A percentile compares a stretch with the other conserved stretches of the same genome.
Conservation (phyloP, 1,284 basidiomycete species). For the Boletellus deceptivus region DNA sequence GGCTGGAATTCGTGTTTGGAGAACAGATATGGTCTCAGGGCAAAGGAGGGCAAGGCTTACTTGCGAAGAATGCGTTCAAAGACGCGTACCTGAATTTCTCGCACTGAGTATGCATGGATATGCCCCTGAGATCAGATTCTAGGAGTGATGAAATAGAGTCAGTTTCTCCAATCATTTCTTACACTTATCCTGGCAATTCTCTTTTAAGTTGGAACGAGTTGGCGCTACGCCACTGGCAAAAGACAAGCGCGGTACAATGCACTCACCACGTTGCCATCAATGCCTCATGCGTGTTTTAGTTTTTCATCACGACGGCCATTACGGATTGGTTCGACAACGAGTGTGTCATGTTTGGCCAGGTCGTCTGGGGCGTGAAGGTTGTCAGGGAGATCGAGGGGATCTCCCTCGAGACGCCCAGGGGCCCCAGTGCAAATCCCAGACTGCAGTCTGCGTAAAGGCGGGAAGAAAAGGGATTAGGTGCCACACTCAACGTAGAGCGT, state of each 20-base stretch:
- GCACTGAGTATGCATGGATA: constrained; percentile 23
- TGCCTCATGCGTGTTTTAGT: constrained; percentile 39
- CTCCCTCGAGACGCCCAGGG: too few species aligned
- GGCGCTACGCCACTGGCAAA: constrained; percentile 9
- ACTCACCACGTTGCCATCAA: background rate
- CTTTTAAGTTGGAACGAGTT: constrained; percentile 1
- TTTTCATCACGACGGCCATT: constrained; percentile 86
- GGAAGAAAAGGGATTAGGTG: too few species aligned
- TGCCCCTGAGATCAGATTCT: too few species aligned
- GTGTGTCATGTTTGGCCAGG: constrained; percentile 85
- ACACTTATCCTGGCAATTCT: background rate
- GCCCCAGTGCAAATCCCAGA: too few species aligned
- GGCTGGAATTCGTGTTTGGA: constrained; percentile 13
- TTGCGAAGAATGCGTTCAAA: background rate
- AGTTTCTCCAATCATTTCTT: background rate
- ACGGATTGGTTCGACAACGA: constrained; percentile 78
- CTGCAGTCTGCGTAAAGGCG: too few species aligned
- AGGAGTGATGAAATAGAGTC: constrained; percentile 1
- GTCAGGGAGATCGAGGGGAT: too few species aligned
- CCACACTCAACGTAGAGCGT: too few species aligned
- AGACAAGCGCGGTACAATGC: constrained; percentile 18
- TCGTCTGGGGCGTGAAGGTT: constrained; percentile 75
- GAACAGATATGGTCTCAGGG: background rate
- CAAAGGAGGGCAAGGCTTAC: background rate
- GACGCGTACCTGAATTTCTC: constrained; percentile 11